Percentiles rank a stretch among this genome's conserved stretches.
Conservation (phyloP, 2,329 filamentous ascomycete genomes). For the Cadophora sp. region DNA sequence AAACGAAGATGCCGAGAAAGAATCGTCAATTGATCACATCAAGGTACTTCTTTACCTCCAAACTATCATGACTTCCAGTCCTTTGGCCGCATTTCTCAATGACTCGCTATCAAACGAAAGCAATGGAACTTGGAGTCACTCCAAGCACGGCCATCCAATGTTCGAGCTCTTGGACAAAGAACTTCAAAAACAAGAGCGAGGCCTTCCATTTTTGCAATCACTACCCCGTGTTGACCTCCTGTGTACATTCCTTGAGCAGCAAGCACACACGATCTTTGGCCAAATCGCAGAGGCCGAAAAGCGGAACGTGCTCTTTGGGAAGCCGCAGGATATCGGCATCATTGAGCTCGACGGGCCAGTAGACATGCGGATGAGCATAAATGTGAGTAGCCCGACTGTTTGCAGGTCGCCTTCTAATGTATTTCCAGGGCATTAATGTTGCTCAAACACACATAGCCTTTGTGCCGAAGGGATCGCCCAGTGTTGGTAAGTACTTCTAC, state of each 20-base stretch:
- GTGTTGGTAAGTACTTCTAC: conserved; percentile 34
- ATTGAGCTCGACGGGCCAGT: conserved; percentile 31
- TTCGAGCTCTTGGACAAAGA: conserved; percentile 54
- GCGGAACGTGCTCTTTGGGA: conserved; percentile 71
- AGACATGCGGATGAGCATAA: conserved; percentile 40
- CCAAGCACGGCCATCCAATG: conserved; percentile 54
- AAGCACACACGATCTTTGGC: conserved; percentile 67
- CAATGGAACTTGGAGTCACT: conserved; percentile 52
- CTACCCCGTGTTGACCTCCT: conserved; percentile 70
- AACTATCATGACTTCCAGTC: conserved; percentile 70
- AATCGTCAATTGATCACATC: conserved; percentile 75
- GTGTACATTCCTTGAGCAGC: conserved; percentile 61
- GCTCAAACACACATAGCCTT: conserved; percentile 37
- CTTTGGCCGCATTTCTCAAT: conserved; percentile 66
- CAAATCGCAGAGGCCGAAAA: conserved; percentile 74
- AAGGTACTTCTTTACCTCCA: conserved; percentile 81
- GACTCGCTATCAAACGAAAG: conserved; percentile 59
- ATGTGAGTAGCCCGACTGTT: conserved; percentile 29
- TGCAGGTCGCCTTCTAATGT: conserved; percentile 8
- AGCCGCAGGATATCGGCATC: conserved; percentile 45
- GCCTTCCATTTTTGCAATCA: conserved; percentile 52
- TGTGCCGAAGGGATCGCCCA: conserved; percentile 35
- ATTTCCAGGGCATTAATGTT: conserved; percentile 28
- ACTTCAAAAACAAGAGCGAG: conserved; percentile 41
- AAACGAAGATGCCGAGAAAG: conserved; percentile 77